A percentile compares a stretch with the other conserved stretches of the same genome.
Conservation (phyloP, 73 alveolate genomes). For the Tetrahymena thermophila region DNA sequence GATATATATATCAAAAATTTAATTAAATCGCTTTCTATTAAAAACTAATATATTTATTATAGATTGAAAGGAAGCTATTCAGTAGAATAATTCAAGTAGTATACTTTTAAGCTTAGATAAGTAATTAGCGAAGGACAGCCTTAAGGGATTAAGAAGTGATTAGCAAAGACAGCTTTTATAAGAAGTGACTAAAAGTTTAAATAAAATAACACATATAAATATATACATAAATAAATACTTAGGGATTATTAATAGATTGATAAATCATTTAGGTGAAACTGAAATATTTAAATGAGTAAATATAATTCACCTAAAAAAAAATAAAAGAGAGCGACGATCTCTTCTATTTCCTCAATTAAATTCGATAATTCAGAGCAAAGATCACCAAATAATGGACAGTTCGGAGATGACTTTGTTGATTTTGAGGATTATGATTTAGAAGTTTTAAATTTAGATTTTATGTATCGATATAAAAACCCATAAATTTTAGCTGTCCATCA, state of each 20-base stretch:
- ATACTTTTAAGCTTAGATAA: background rate
- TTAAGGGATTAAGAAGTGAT: background rate
- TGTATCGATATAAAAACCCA: background rate
- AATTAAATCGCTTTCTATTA: background rate
- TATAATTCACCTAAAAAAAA: background rate
- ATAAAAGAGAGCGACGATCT: background rate
- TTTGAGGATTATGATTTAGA: background rate
- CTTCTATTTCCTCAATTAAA: background rate
- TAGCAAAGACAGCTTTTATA: too few species aligned
- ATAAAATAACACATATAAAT: too few species aligned
- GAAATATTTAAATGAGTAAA: background rate
- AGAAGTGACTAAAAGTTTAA: background rate
- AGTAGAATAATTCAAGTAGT: background rate
- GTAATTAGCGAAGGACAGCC: too few species aligned
- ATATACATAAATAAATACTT: too few species aligned
- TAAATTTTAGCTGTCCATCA: background rate
- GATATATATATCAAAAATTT: background rate
- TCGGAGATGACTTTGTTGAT: background rate
- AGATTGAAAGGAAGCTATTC: background rate
- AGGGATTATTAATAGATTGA: background rate
- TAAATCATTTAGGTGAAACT: background rate
- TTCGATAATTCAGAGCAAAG: background rate
- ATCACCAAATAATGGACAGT: background rate
- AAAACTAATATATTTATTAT: background rate
- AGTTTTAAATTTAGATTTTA: background rate